Evolutionary conservation across 768 basidiomycete genomes (phyloP).

Genomic region (Tricholoma matsutake): DNA sequence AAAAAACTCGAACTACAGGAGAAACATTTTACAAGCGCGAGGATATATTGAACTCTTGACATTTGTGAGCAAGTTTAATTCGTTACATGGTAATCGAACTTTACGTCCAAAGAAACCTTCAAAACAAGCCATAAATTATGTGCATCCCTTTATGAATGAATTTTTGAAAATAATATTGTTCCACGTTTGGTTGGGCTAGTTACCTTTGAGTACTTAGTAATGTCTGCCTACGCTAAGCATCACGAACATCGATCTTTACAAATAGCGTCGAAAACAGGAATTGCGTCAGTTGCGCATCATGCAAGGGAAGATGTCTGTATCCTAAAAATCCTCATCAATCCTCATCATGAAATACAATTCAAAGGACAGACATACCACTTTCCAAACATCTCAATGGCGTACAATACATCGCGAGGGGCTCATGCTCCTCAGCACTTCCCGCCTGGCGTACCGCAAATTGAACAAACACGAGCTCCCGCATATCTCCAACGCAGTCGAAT

Average conservation of each 20-base stretch:
- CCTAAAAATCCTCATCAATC: slow-evolving; percentile 42
- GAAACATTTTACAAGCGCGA: no score
- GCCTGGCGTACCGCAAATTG: slow-evolving; percentile 73
- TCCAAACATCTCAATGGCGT: slow-evolving; percentile 67
- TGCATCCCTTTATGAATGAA: no score
- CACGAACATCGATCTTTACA: slow-evolving; percentile 55
- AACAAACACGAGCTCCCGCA: slow-evolving; percentile 84
- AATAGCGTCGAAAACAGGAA: slow-evolving; percentile 95
- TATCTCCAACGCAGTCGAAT: slow-evolving; percentile 71
- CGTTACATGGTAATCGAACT: no score
- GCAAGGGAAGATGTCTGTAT: slow-evolving; percentile 86
- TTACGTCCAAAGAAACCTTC: no score
- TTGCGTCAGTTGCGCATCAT: slow-evolving; percentile 84
- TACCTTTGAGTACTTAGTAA: not conserved
- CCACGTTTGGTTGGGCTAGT: no score
- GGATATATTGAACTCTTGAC: no score
- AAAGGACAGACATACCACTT: slow-evolving; percentile 47
- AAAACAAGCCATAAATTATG: no score
- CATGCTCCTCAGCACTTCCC: slow-evolving; percentile 50
- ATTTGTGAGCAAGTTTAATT: no score
- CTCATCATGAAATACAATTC: not conserved
- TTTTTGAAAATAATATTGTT: no score
- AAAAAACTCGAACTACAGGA: no score
- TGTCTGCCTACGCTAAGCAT: slow-evolving; percentile 7
- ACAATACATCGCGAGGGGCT: slow-evolving; percentile 73